Evolutionary conservation across 305 asterid genomes (phyloP), one percentile per base, ranked within the genome.

Genomic region (Petunia hybrid): DNA sequence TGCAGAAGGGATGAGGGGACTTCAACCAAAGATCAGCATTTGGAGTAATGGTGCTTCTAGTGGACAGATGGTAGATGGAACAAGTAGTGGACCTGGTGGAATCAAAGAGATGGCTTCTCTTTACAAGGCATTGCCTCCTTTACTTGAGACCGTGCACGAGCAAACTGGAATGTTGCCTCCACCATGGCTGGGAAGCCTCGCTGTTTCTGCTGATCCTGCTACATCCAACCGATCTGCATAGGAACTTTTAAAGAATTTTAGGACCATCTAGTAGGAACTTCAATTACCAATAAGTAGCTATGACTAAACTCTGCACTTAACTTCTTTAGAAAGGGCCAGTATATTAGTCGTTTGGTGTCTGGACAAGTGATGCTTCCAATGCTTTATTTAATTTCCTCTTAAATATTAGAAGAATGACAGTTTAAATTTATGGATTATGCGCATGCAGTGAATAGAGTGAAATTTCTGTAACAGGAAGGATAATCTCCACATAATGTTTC

Each of bases 131-230:
- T 16, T 81, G 79, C 87, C 87, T 1, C 87, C 83, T 5, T 55
- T 85, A 41, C 62, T 85, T 7, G 76, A 55, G 62, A 81, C 87
- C 9, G 78, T 84, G 42, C 79, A 78, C 46, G 85, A 84, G 13
- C 87, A 85, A 74, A 85, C 87, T 39, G 83, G 85, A 4, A 82
- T 85, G 87, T 4, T 79, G 43, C 85, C 83, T 4, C 87, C 87
- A 8, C 42, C 83, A 45, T 85, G 87, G 87, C 22, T 82, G 76
- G 87, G 83, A 56, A 56, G 62, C 62, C 62, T 56, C 31, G 4
- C 62, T 56, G 31, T 14, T 56, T 14, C 62, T 56, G 62, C 62
- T 56, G 35, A 56, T 56, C 62, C 62, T 13, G 62, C 62, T 8
- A 56, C 62, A 56, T 56, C 62, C 62, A 14, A 13, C 62, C 62